Percentiles rank a stretch among this genome's conserved stretches.
phyloP scores from a whole-genome alignment of 2,329 filamentous ascomycete genomes.

The Beauveria scarabaeidicola region DNA sequence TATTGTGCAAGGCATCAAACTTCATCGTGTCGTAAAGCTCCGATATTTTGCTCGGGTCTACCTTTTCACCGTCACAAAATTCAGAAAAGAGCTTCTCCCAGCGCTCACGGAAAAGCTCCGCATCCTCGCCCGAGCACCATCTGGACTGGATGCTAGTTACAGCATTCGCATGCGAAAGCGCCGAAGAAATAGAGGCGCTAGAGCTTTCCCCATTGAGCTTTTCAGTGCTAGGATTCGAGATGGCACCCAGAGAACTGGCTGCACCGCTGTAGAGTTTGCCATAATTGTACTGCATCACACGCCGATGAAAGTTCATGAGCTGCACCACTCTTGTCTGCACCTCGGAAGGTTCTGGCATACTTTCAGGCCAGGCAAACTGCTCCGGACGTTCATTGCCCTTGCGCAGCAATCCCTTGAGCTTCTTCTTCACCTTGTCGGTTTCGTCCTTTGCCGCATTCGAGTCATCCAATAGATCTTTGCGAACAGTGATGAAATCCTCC shows the following conservation, averaged over 20 bases:
- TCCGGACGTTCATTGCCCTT: constrained; percentile 90
- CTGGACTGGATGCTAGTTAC: constrained; percentile 71
- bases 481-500: constrained; percentile 77
- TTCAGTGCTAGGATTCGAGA: constrained; percentile 42
- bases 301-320: constrained; percentile 93
- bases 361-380: constrained; percentile 96
- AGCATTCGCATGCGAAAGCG: constrained; percentile 52
- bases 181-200: constrained; percentile 35
- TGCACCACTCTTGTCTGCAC: constrained; percentile 89
- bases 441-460: constrained; percentile 98
- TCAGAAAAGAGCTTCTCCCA: constrained; percentile 98
- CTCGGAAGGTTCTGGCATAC: constrained; percentile 87
- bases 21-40: constrained; percentile 99
- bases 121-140: constrained; percentile 95
- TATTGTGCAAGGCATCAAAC: constrained; percentile 94
- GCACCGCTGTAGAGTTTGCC: constrained; percentile 63
- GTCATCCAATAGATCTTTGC: constrained; percentile 92
- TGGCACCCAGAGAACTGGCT: constrained; percentile 52
- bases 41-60: constrained; percentile 96
- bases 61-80: constrained; percentile 94
- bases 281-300: constrained; percentile 93
- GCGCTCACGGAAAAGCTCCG: constrained; percentile 86
- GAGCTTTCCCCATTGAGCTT: constrained; percentile 35
- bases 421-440: constrained; percentile 99
- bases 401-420: constrained; percentile 83